A percentile compares a stretch with the other conserved stretches of the same genome.
phyloP scores from a whole-genome alignment of 305 asterid species.

The Solanum hybrid region DNA sequence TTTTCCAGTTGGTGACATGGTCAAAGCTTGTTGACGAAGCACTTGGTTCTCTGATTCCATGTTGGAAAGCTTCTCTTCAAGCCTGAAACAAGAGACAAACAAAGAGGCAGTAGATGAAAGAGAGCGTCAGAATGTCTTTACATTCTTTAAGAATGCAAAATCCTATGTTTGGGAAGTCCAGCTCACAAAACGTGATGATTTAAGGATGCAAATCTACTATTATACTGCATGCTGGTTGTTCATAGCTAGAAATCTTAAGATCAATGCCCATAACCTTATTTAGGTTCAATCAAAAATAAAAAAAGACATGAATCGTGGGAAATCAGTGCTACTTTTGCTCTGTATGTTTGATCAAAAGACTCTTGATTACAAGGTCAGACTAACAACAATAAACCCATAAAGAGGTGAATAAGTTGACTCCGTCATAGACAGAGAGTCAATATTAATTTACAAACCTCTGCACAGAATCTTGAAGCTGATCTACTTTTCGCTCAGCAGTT shows the following conservation, averaged over 20 bases:
- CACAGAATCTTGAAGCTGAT: slow-evolving; percentile 76
- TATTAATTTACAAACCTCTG: slow-evolving; percentile 51
- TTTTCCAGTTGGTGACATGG: slow-evolving; percentile 94
- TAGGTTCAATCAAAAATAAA: neutral
- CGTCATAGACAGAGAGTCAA: neutral
- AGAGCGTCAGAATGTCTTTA: neutral
- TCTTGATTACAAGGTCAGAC: neutral
- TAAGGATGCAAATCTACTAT: neutral
- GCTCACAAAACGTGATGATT: neutral
- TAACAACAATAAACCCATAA: neutral
- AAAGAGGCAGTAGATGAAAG: slow-evolving; percentile 6
- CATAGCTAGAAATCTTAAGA: neutral
- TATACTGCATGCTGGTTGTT: neutral
- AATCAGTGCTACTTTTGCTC: neutral
- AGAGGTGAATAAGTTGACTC: neutral
- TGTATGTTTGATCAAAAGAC: neutral
- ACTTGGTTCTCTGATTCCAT: slow-evolving; percentile 97
- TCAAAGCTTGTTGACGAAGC: slow-evolving; percentile 93
- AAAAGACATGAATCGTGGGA: neutral
- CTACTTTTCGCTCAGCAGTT: slow-evolving; percentile 58
- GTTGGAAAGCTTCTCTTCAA: slow-evolving; percentile 93
- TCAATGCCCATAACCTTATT: neutral
- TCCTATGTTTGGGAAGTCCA: neutral
- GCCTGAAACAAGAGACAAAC: slow-evolving; percentile 39
- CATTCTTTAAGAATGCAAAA: neutral